These are phyloP conservation scores for Aspergillus candidus DNA, from an alignment of 2,329 filamentous ascomycete species.

Conservation along the genomic window DNA sequence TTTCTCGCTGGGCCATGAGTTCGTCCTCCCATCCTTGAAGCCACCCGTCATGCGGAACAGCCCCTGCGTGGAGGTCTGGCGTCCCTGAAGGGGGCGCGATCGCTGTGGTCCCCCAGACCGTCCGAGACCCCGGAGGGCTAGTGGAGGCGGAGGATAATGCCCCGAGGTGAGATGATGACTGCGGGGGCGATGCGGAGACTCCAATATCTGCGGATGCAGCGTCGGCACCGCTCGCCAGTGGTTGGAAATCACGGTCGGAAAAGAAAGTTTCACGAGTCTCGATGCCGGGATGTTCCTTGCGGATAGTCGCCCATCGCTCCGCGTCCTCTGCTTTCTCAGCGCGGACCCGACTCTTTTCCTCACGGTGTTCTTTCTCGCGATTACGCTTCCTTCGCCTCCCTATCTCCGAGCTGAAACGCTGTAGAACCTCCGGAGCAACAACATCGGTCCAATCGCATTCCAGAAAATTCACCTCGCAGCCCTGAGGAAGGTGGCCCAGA, in stretches of 20 bases:
- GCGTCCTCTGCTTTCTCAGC: slow-evolving; percentile 75
- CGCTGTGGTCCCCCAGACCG: slow-evolving; percentile 85
- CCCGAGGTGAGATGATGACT: slow-evolving; percentile 39
- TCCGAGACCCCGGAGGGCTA: slow-evolving; percentile 68
- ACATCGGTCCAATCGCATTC: slow-evolving; percentile 96
- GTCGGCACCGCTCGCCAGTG: slow-evolving; percentile 42
- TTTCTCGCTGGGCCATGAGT: slow-evolving; percentile 57
- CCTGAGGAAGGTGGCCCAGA: slow-evolving; percentile 75
- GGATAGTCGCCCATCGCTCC: slow-evolving; percentile 60
- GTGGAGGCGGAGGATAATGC: slow-evolving; percentile 70
- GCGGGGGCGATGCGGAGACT: slow-evolving; percentile 38
- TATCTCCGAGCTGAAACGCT: slow-evolving; percentile 68
- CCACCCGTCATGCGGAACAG: slow-evolving; percentile 69
- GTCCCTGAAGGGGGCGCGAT: slow-evolving; percentile 56
- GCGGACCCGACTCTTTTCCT: slow-evolving; percentile 77
- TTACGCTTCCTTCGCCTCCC: slow-evolving; percentile 70
- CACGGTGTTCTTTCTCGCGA: slow-evolving; percentile 73
- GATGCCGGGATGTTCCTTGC: slow-evolving; percentile 54
- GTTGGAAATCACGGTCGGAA: slow-evolving; percentile 60
- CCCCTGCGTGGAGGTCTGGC: slow-evolving; percentile 33
- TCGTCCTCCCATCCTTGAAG: slow-evolving; percentile 76
- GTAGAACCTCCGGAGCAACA: slow-evolving; percentile 67
- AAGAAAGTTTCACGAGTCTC: slow-evolving; percentile 43
- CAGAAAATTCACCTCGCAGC: slow-evolving; percentile 85
- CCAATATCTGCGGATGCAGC: slow-evolving; percentile 26